These are phyloP conservation scores for Amoebophrya sp. DNA, from an alignment of 169 alveolate species.

Conservation along the genomic window DNA sequence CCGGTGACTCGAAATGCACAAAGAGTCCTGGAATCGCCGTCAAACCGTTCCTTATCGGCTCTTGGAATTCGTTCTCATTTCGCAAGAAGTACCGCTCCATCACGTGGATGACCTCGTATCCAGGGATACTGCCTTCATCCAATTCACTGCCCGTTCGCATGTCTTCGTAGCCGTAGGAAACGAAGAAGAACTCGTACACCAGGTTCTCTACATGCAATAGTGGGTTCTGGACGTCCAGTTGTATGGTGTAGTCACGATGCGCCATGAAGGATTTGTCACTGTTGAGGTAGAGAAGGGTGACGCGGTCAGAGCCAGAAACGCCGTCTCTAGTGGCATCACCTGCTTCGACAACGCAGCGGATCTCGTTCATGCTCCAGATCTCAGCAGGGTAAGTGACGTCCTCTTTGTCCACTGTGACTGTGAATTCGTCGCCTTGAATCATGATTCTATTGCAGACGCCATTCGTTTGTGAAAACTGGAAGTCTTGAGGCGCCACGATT, in stretches of 20 bases:
- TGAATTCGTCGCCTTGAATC: background rate
- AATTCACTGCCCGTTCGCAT: background rate
- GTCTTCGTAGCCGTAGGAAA: background rate
- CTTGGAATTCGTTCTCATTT: no score
- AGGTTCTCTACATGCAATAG: background rate
- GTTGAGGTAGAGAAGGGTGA: background rate
- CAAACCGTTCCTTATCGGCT: conserved; percentile 15
- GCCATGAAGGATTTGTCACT: conserved; percentile 10
- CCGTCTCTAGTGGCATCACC: background rate
- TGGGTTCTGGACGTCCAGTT: background rate
- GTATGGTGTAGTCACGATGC: background rate
- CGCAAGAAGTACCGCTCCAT: conserved; percentile 4
- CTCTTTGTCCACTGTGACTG: background rate
- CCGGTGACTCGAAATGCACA: background rate
- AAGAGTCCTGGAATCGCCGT: background rate
- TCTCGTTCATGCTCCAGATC: background rate
- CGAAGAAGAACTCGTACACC: background rate
- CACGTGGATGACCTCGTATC: background rate
- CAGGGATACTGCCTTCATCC: background rate
- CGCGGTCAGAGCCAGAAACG: background rate
- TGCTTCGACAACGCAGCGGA: background rate
- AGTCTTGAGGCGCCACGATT: background rate
- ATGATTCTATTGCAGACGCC: background rate
- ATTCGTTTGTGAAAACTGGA: background rate
- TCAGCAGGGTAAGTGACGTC: background rate